These are phyloP conservation scores for Trichomonas tenax DNA, from an alignment of 208 protist species.

Conservation along the genomic window DNA sequence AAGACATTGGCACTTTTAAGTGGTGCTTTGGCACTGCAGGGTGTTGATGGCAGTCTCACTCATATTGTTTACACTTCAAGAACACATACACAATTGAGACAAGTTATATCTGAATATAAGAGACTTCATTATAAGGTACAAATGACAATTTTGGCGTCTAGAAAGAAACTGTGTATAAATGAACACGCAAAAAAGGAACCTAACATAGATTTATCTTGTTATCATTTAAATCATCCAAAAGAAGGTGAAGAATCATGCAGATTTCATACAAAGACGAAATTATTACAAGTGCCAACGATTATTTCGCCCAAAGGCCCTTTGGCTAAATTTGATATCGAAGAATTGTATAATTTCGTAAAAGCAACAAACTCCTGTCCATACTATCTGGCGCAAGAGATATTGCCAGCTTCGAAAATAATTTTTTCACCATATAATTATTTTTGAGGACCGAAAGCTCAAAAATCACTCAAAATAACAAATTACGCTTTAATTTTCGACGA, in stretches of 20 bases:
- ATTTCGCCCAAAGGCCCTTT: neutral
- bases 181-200: neutral
- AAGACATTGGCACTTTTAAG: neutral
- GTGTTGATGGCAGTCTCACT: neutral
- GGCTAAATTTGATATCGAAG: neutral
- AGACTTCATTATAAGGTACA: neutral
- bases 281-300: neutral
- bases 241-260: neutral
- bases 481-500: constrained; percentile 11
- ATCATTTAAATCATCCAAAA: neutral
- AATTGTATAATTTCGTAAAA: neutral
- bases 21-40: neutral
- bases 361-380: neutral
- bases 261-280: neutral
- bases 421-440: constrained; percentile 21
- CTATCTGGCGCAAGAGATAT: neutral
- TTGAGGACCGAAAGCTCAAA: no score
- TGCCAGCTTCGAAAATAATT: neutral
- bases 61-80: neutral
- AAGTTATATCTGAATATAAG: constrained; percentile 16
- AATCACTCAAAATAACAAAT: no score
- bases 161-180: neutral
- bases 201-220: neutral
- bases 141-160: neutral
- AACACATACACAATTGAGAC: constrained; percentile 23